A percentile compares a stretch with the other conserved stretches of the same genome.
Conservation (phyloP, 768 basidiomycete genomes). For the Sarcodon sp. region DNA sequence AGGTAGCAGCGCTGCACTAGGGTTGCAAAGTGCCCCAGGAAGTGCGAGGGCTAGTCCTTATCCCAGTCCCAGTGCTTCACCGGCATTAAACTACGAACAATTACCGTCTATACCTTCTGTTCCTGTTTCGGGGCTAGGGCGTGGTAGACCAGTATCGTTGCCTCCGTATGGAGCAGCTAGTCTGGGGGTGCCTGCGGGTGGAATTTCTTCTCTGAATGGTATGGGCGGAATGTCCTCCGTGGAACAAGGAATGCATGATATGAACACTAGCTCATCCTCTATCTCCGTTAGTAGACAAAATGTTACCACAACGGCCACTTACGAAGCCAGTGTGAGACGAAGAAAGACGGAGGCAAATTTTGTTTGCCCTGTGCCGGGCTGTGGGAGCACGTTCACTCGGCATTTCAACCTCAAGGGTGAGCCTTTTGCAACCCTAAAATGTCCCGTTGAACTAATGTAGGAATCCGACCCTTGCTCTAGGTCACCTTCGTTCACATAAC, state of each 20-base stretch:
- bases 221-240: too few relatives aligned
- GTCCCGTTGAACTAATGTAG: too few relatives aligned
- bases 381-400: constrained; percentile 93
- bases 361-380: constrained; percentile 85
- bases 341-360: constrained; percentile 86
- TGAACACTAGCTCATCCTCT: background rate
- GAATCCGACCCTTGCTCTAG: constrained; percentile 20
- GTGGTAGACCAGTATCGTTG: background rate
- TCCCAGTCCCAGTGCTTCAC: constrained; percentile 56
- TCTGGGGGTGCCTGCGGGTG: background rate
- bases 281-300: constrained; percentile 40
- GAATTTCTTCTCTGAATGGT: background rate
- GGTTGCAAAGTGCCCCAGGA: constrained; percentile 11
- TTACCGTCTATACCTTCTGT: constrained; percentile 14
- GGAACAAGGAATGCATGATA: background rate
- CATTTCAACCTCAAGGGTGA: constrained; percentile 88
- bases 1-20: constrained; percentile 7
- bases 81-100: constrained; percentile 37
- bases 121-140: background rate
- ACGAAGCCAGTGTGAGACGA: constrained; percentile 73
- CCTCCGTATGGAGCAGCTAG: background rate
- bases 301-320: constrained; percentile 85
- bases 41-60: constrained; percentile 42
- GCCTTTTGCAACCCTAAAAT: too few relatives aligned
- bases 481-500: constrained; percentile 91